These are phyloP conservation scores for Eucalyptus melliodora DNA, from an alignment of 345 rosid species.

Conservation along the genomic window DNA sequence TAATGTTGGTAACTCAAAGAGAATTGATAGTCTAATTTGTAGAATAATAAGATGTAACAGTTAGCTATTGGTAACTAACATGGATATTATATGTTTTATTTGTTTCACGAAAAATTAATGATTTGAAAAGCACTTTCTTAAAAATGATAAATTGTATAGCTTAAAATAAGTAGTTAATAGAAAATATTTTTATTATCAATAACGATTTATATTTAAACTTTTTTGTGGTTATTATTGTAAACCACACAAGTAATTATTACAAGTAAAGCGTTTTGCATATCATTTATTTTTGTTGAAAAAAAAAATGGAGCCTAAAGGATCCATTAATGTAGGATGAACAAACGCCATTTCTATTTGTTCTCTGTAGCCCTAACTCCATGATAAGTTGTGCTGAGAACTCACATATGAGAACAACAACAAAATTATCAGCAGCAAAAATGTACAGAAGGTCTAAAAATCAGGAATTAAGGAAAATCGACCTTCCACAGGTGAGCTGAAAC, in stretches of 20 bases:
- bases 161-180: background rate
- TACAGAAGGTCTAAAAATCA: background rate
- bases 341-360: background rate
- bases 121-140: background rate
- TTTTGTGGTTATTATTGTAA: background rate
- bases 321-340: background rate
- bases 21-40: background rate
- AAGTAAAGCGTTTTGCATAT: background rate
- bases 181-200: background rate
- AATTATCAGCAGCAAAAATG: background rate
- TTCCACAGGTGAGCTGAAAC: constrained; percentile 66
- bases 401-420: background rate
- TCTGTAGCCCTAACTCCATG: background rate
- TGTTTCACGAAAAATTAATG: background rate
- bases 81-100: background rate
- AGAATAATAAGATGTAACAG: background rate
- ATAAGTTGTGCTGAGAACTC: background rate
- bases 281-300: background rate
- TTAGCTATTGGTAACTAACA: background rate
- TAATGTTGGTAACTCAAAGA: background rate
- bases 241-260: background rate
- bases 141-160: background rate
- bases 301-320: background rate
- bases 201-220: background rate
- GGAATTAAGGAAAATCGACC: constrained; percentile 7